Evolutionary conservation across 371 early-diverging fungal species (phyloP), one percentile per base, ranked within the genome.

Genomic region (Mortierella sp.): DNA sequence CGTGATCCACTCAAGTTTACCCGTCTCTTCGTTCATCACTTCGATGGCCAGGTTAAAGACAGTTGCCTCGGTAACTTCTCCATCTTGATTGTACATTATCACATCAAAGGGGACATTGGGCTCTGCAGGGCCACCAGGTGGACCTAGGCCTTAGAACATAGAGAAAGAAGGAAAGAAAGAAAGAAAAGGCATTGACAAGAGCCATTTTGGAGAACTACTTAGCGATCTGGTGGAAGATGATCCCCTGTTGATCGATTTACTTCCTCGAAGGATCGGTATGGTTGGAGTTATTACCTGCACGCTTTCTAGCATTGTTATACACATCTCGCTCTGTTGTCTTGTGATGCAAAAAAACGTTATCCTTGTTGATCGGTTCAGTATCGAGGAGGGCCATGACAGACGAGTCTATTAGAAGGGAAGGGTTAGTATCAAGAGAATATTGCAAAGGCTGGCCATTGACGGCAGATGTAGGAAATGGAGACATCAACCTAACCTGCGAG

Each of bases 31-130:
- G 19, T 68, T 58, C 28, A 60, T 50, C 23, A 77, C 64, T 11
- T 80, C 75, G 18, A 90, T 55, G 16, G 90, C 89, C 30, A 90
- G 82, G 57, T 90, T 90, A 14, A 89, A 88, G 55, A 90, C 87
- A 25, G 87, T 83, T 0, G 89, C 81, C 67, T 90, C 90, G 51
- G 89, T 90, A 2, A 90, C 68, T 21, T 89, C 75, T 0, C 63
- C 25, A 1, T 84, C 47, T 26, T 82, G 59, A 55, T 90, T 90
- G 75, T 80, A 87, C 45, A 90, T 55, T 5, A 89, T 65, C 47
- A 88, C 90, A 67, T 90, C 90, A 66, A 87, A 88, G 0, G 85
- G 84, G 15, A 55, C 73, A 7, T 72, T 66, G 5, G 65, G 30
- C 3, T 23, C 57, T 25, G 21, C 47, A 0, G 71, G 68, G 3